These are phyloP conservation scores for Trichomonascus vanleenenianus DNA, from an alignment of 805 yeast species.

Conservation along the genomic window DNA sequence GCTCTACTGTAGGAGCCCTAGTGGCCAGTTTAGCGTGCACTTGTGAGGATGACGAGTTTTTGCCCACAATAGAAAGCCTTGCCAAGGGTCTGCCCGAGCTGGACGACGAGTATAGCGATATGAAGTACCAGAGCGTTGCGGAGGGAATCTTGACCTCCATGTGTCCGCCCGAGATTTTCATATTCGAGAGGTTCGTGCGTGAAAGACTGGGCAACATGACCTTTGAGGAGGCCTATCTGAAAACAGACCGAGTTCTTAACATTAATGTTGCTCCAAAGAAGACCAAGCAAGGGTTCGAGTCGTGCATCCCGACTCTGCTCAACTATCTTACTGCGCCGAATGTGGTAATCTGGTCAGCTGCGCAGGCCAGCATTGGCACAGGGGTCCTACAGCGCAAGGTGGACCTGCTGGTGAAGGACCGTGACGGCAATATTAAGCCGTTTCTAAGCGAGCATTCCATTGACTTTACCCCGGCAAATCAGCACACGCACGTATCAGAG, in stretches of 20 bases:
- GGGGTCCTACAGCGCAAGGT: conserved; percentile 56
- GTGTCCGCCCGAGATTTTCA: conserved; percentile 75
- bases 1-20: conserved; percentile 90
- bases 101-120: conserved; percentile 13
- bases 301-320: conserved; percentile 34
- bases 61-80: conserved; percentile 30
- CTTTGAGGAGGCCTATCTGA: conserved; percentile 84
- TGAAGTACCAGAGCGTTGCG: conserved; percentile 40
- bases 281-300: conserved; percentile 16
- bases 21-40: conserved; percentile 83
- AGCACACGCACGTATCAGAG: conserved; percentile 32
- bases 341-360: conserved; percentile 83
- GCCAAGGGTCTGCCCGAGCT: conserved; percentile 20
- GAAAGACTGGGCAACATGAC: conserved; percentile 74
- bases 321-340: conserved; percentile 93
- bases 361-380: conserved; percentile 63
- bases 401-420: conserved; percentile 48
- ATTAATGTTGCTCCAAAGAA: conserved; percentile 79
- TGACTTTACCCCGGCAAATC: conserved; percentile 35
- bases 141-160: conserved; percentile 73
- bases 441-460: conserved; percentile 23
- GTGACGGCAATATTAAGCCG: conserved; percentile 36
- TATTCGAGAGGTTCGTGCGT: conserved; percentile 71
- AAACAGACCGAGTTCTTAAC: conserved; percentile 72
- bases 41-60: conserved; percentile 56